These are phyloP conservation scores for Globisporangium iwayamae DNA, from an alignment of 352 stramenopile genomes.

Conservation along the genomic window DNA sequence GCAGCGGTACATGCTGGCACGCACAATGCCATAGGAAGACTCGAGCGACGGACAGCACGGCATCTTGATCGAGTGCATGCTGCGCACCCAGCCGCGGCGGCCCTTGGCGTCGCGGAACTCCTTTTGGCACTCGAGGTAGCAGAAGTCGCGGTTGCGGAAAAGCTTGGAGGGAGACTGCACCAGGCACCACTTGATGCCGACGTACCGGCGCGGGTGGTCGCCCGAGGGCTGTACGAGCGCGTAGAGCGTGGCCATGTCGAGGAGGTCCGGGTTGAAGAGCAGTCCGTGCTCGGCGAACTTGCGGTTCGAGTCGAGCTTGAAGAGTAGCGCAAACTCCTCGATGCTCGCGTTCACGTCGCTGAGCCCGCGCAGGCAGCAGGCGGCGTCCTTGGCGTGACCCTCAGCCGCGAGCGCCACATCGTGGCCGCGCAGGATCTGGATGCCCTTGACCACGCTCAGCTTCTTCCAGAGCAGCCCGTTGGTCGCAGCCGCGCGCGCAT, in stretches of 20 bases:
- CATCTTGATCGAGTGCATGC: constrained; percentile 58
- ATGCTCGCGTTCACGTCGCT: constrained; percentile 76
- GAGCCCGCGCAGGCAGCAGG: constrained; percentile 59
- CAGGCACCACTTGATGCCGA: constrained; percentile 81
- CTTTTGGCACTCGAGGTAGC: constrained; percentile 84
- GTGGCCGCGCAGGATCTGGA: constrained; percentile 52
- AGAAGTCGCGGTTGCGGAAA: constrained; percentile 79
- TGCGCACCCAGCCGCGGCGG: constrained; percentile 49
- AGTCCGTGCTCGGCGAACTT: constrained; percentile 59
- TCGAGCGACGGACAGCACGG: constrained; percentile 51
- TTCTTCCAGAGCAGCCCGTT: constrained; percentile 55
- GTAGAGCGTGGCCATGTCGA: constrained; percentile 74
- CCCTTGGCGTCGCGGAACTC: constrained; percentile 69
- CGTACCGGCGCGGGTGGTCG: constrained; percentile 67
- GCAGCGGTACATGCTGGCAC: constrained; percentile 76
- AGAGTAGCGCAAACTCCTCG: constrained; percentile 80
- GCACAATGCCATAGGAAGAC: constrained; percentile 57
- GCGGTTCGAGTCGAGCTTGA: constrained; percentile 75
- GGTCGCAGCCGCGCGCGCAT: constrained; percentile 10
- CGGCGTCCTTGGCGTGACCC: constrained; percentile 8
- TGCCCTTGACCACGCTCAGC: constrained; percentile 37
- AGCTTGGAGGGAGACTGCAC: constrained; percentile 66
- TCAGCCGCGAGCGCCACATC: constrained; percentile 35
- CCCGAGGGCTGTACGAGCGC: constrained; percentile 65
- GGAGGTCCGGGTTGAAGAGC: constrained; percentile 73